phyloP scores from a whole-genome alignment of 306 rosid genomes.

The Glycine soja region DNA sequence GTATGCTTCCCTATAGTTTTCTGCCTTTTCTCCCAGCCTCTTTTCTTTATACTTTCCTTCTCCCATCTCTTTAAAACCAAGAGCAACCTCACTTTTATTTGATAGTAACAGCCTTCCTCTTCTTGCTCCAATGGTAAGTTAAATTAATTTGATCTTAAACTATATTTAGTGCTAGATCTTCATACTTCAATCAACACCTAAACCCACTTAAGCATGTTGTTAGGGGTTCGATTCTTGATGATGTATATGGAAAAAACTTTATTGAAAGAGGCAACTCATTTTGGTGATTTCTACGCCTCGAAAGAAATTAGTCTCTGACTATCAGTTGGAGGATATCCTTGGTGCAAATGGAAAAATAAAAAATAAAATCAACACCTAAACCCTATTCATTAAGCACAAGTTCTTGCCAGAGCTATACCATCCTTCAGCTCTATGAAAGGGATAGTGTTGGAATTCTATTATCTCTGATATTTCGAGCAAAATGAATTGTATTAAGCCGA shows the following conservation, averaged over 20 bases:
- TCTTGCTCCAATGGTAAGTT: neutral
- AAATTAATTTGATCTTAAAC: slow-evolving; percentile 9
- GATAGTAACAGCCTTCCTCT: neutral
- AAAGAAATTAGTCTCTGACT: no score
- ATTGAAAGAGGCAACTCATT: no score
- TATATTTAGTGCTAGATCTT: slow-evolving; percentile 5
- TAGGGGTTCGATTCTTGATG: no score
- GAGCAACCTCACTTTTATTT: neutral
- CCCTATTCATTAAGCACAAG: slow-evolving; percentile 11
- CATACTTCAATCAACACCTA: neutral
- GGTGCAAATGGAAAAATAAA: no score
- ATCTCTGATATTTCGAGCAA: neutral
- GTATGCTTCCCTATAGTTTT: neutral
- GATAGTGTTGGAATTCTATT: slow-evolving; percentile 8
- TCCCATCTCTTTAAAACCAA: slow-evolving; percentile 6
- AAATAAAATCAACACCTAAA: slow-evolving; percentile 7
- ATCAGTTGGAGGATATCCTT: no score
- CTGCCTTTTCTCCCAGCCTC: neutral
- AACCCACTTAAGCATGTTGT: neutral
- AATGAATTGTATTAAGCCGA: slow-evolving; percentile 2
- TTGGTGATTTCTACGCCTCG: no score
- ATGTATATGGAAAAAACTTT: no score
- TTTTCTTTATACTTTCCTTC: neutral
- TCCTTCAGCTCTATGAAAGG: slow-evolving; percentile 29
- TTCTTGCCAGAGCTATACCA: slow-evolving; percentile 17